These are phyloP conservation scores for Chloranthus sessilifolius DNA, from an alignment of 164 flowering plant genomes.

Conservation along the genomic window DNA sequence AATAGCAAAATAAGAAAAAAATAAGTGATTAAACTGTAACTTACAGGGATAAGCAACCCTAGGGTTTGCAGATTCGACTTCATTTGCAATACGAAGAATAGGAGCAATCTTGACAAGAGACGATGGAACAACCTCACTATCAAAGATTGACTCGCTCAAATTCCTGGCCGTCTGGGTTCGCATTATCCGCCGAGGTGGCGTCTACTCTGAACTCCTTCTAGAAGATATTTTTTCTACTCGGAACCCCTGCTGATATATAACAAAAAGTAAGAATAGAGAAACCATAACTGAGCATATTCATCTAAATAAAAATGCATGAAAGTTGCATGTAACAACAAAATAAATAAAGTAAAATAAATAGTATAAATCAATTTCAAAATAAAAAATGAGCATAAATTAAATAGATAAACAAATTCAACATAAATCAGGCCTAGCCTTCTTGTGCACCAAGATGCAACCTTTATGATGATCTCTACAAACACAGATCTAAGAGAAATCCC, in stretches of 20 bases:
- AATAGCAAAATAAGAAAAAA: no score
- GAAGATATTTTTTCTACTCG: slow-evolving; percentile 1
- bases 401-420: slow-evolving; percentile 42
- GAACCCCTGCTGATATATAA: no score
- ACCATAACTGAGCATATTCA: no score
- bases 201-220: slow-evolving; percentile 15
- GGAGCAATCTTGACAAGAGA: slow-evolving; percentile 70
- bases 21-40: no score
- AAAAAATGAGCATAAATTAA: no score
- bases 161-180: slow-evolving; percentile 67
- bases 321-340: no score
- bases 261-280: no score
- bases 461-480: slow-evolving; percentile 61
- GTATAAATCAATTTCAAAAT: no score
- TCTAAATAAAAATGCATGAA: no score
- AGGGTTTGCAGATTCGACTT: slow-evolving; percentile 60
- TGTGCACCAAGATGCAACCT: slow-evolving; percentile 61
- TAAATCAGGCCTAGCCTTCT: slow-evolving; percentile 61
- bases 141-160: slow-evolving; percentile 54
- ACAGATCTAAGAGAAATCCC: slow-evolving; percentile 68
- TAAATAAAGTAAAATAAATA: no score
- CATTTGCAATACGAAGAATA: slow-evolving; percentile 79
- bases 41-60: slow-evolving; percentile 74
- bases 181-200: slow-evolving; percentile 43
- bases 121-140: slow-evolving; percentile 76